Percentiles rank a stretch among this genome's conserved stretches.
These are phyloP conservation scores for Colletotrichum tamarilloi DNA, from an alignment of 2,329 filamentous ascomycete species.

Conservation along the genomic window DNA sequence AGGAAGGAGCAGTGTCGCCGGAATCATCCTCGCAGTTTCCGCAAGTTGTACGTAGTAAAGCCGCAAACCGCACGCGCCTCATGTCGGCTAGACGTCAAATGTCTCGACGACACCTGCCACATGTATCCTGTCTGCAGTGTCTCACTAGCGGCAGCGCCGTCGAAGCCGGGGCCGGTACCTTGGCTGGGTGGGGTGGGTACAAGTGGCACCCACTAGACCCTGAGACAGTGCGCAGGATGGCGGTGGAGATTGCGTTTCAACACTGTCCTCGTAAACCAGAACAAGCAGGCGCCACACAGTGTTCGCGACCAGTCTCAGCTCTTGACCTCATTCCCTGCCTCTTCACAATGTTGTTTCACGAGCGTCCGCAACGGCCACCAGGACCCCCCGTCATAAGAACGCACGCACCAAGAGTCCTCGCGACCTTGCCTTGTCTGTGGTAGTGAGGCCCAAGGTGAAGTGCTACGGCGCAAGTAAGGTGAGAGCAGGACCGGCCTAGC, in stretches of 20 bases:
- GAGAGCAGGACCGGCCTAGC: not conserved
- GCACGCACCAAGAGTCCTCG: conserved; percentile 23
- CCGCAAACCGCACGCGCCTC: conserved; percentile 20
- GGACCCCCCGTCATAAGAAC: conserved; percentile 22
- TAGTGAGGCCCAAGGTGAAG: conserved; percentile 21
- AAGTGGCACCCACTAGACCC: conserved; percentile 17
- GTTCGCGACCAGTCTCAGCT: conserved; percentile 14
- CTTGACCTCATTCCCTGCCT: conserved; percentile 26
- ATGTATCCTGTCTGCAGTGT: conserved; percentile 32
- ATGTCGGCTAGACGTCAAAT: conserved; percentile 31
- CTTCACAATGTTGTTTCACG: conserved; percentile 34
- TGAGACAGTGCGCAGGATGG: conserved; percentile 13
- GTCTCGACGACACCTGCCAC: conserved; percentile 35
- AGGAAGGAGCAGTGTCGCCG: not conserved
- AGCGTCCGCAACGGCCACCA: conserved; percentile 33
- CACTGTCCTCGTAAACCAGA: not conserved
- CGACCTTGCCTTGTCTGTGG: conserved; percentile 32
- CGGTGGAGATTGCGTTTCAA: conserved; percentile 4
- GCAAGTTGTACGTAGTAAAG: not conserved
- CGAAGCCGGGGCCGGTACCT: conserved; percentile 16
- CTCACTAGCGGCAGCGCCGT: conserved; percentile 22
- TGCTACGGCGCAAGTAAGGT: not conserved
- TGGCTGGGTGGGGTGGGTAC: conserved; percentile 21
- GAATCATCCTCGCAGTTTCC: conserved; percentile 7
- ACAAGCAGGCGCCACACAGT: not conserved